These are phyloP conservation scores for Leishmania amazonensis DNA, from an alignment of 208 protist species.

Conservation along the genomic window DNA sequence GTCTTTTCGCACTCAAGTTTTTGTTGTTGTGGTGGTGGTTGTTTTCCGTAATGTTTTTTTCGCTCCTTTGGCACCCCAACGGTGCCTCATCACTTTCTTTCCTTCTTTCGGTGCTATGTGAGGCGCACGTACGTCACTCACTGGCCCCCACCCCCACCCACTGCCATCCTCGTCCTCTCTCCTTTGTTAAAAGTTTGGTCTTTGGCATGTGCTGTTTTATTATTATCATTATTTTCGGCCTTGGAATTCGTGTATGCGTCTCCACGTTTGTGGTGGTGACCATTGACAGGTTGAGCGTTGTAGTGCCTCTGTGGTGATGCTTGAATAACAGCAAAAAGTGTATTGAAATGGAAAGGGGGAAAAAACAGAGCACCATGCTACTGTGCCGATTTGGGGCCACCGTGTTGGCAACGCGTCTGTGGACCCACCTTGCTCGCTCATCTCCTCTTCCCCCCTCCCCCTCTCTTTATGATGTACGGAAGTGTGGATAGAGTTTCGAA, in stretches of 20 bases:
- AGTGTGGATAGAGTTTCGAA: neutral
- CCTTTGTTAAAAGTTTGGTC: no score
- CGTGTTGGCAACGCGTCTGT: no score
- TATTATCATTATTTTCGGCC: neutral
- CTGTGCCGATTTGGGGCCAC: neutral
- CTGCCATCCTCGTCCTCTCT: no score
- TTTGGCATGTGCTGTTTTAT: neutral
- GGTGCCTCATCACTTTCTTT: neutral
- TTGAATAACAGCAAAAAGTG: neutral
- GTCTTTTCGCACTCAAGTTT: no score
- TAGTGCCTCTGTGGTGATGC: neutral
- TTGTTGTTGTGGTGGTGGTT: no score
- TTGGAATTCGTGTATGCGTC: neutral
- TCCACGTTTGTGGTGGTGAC: neutral
- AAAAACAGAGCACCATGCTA: neutral
- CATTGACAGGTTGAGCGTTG: no score
- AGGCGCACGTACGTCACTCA: no score
- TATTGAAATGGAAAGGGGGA: neutral
- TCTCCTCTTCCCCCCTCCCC: no score
- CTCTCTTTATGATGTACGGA: neutral
- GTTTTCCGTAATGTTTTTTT: no score
- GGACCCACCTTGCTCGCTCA: neutral
- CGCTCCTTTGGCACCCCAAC: no score
- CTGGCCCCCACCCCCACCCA: no score
- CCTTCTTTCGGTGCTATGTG: no score